Conservation (phyloP, 495 filamentous ascomycete genomes). For the Aspergillus heteromorphus region DNA sequence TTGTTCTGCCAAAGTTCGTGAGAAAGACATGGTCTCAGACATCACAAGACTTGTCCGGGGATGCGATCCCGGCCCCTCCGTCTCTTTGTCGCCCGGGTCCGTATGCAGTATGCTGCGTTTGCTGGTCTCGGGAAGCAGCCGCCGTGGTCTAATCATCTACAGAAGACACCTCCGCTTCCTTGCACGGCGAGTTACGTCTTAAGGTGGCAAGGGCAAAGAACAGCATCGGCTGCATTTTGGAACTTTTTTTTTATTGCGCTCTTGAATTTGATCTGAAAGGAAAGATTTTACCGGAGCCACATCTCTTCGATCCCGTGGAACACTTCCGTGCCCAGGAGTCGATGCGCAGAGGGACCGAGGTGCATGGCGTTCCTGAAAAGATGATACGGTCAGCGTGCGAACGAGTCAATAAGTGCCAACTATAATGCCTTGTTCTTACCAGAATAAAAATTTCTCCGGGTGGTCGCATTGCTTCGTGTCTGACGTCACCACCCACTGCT, state of each 20-base stretch:
- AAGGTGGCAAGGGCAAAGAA: neutral
- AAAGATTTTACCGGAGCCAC: constrained; percentile 20
- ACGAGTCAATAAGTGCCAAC: constrained; percentile 1
- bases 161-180: neutral
- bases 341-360: constrained; percentile 44
- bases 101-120: constrained; percentile 8
- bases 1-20: neutral
- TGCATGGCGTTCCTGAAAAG: constrained; percentile 49
- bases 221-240: constrained; percentile 1
- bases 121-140: constrained; percentile 11
- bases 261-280: neutral
- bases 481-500: constrained; percentile 33
- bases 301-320: constrained; percentile 40
- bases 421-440: constrained; percentile 29
- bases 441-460: constrained; percentile 49
- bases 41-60: neutral
- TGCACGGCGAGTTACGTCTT: constrained; percentile 6
- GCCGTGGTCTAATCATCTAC: constrained; percentile 8
- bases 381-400: constrained; percentile 4
- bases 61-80: neutral
- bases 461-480: constrained; percentile 35
- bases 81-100: neutral
- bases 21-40: constrained; percentile 12
- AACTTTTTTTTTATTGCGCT: neutral
- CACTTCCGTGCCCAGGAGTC: constrained; percentile 43